These are phyloP conservation scores for Naganishia vaughanmartiniae DNA, from an alignment of 768 basidiomycete species.

Conservation along the genomic window DNA sequence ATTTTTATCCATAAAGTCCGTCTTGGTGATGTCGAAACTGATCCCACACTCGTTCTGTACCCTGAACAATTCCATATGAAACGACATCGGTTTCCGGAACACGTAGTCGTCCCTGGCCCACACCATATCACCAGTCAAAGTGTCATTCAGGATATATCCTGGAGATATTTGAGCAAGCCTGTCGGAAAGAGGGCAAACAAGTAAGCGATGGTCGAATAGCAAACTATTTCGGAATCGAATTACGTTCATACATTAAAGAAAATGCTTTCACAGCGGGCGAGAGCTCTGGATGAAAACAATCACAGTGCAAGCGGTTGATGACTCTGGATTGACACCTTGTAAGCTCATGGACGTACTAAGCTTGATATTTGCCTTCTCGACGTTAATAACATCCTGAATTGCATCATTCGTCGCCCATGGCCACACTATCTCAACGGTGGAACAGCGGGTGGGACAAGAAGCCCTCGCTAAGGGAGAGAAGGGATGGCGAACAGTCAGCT, in stretches of 20 bases:
- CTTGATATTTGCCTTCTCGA: no score
- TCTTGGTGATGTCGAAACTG: not conserved
- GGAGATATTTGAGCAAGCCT: not conserved
- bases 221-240: not conserved
- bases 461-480: no score
- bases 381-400: no score
- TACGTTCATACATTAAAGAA: not conserved
- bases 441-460: no score
- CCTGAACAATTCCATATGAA: not conserved
- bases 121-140: not conserved
- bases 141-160: not conserved
- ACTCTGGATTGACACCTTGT: no score
- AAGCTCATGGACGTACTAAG: not conserved
- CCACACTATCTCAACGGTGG: no score
- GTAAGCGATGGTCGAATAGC: not conserved
- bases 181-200: not conserved
- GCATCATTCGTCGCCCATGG: no score
- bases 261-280: not conserved
- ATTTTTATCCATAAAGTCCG: not conserved
- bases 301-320: no score
- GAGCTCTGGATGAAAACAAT: not conserved
- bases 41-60: not conserved
- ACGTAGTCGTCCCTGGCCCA: not conserved
- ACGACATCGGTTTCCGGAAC: not conserved
- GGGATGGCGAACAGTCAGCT: no score